A percentile compares a stretch with the other conserved stretches of the same genome.
These are phyloP conservation scores for Botryotinia calthae DNA, from an alignment of 2,329 filamentous ascomycete species.

Conservation along the genomic window DNA sequence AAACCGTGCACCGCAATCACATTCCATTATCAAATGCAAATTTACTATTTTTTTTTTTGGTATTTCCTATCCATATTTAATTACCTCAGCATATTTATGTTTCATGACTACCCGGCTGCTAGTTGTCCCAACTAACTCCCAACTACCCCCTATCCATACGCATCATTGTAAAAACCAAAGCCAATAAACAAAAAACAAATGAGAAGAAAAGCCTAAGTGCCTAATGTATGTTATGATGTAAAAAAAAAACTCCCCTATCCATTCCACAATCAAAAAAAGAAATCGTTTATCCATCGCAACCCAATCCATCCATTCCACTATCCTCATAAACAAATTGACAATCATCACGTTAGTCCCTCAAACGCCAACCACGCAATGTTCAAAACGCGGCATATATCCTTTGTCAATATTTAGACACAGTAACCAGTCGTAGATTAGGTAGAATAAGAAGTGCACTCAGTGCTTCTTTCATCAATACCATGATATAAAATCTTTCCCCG, in stretches of 20 bases:
- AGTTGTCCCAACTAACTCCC: neutral
- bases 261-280: neutral
- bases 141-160: neutral
- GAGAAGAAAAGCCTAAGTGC: neutral
- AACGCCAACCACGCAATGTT: neutral
- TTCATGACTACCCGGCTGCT: neutral
- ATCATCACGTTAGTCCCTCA: neutral
- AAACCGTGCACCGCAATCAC: neutral
- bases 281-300: slow-evolving; percentile 1
- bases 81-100: neutral
- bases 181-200: neutral
- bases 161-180: neutral
- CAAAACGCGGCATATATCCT: neutral
- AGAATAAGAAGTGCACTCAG: neutral
- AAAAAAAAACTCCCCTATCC: neutral
- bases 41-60: neutral
- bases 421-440: neutral
- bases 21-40: neutral
- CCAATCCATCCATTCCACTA: neutral
- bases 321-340: neutral
- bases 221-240: neutral
- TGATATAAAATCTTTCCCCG: neutral
- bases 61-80: neutral
- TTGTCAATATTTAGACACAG: neutral
- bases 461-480: neutral